phyloP scores from a whole-genome alignment of 2,329 filamentous ascomycete species.

The Bertia moriformis region DNA sequence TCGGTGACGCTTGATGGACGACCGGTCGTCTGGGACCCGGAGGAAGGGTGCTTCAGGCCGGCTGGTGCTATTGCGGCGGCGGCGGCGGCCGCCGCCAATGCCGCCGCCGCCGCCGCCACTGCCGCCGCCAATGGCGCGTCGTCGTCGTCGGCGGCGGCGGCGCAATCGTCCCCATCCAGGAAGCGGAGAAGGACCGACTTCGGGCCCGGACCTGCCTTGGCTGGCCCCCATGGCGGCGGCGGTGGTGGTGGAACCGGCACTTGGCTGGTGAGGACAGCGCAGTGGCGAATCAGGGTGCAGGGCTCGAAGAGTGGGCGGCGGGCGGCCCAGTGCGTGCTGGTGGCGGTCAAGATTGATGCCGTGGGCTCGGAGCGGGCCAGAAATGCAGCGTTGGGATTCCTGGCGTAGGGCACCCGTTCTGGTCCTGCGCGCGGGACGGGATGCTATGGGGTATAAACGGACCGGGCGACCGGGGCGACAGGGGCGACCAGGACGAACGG shows the following conservation, averaged over 20 bases:
- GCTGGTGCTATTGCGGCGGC: slow-evolving; percentile 5
- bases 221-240: slow-evolving; percentile 15
- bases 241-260: slow-evolving; percentile 3
- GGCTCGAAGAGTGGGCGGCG: slow-evolving; percentile 26
- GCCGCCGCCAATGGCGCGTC: background rate
- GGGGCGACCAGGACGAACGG: too few species aligned
- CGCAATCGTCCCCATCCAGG: too few species aligned
- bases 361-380: slow-evolving; percentile 49
- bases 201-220: slow-evolving; percentile 4
- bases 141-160: too few species aligned
- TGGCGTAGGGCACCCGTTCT: too few species aligned
- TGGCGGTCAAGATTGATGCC: slow-evolving; percentile 65
- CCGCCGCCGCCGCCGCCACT: slow-evolving; percentile 8
- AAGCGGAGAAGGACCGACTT: background rate
- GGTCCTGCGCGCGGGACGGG: slow-evolving; percentile 2
- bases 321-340: slow-evolving; percentile 55
- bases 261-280: slow-evolving; percentile 36
- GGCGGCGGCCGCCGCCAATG: slow-evolving; percentile 11
- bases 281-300: slow-evolving; percentile 11
- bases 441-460: background rate
- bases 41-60: too few species aligned
- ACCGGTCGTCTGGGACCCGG: slow-evolving; percentile 14
- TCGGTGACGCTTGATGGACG: slow-evolving; percentile 43
- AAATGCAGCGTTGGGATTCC: slow-evolving; percentile 52
- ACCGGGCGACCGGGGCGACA: too few species aligned